Evolutionary conservation across 805 yeast genomes (phyloP), one percentile per base, ranked within the genome.

Genomic region (Candida qinlingensis): DNA sequence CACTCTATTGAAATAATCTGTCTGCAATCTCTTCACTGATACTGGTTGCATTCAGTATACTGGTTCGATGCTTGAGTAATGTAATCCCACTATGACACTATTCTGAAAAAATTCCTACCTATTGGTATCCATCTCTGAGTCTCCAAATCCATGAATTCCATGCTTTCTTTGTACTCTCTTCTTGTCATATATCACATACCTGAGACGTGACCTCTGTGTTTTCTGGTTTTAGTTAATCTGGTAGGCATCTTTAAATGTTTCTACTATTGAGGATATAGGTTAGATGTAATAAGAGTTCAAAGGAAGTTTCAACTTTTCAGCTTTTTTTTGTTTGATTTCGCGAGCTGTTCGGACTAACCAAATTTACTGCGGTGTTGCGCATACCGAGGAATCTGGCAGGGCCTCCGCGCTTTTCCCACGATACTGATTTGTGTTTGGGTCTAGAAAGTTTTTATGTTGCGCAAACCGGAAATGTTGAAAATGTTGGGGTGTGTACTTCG

Each of bases 191-290:
- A 41, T 48, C 67, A 82, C 95, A 81, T 87, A 87, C 95, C 96
- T 74, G 97, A 88, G 78, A 94, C 98, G 96, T 94, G 85, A 81
- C 99, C 99, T 87, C 99, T 90, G 87, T 89, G 97, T 84, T 94
- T 94, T 87, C 99, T 90, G 79, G 98, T 94, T 79, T 94, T 91
- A 72, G 96, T 87, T 74, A 88, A 85, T 88, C 98, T 90, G 84
- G 97, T 87, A 76, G 98, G 98, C 98, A 91, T 91, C 74, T 73
- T 76, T 61, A 41, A 52, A 54, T 52, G 48, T 42, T 56, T 56
- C 60, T 58, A 58, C 61, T 59, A 44, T 52, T 49, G 54, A 40
- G 52, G 50, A 31, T 35, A 46, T 19, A 19, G 19, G 19, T 19
- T 19, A 19, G 3, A 19, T 19, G 19, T 19, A 19, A 19, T 19